Base-by-base conservation (phyloP, 2,329 filamentous ascomycete species). In the Tolypocladium endophyticum region DNA sequence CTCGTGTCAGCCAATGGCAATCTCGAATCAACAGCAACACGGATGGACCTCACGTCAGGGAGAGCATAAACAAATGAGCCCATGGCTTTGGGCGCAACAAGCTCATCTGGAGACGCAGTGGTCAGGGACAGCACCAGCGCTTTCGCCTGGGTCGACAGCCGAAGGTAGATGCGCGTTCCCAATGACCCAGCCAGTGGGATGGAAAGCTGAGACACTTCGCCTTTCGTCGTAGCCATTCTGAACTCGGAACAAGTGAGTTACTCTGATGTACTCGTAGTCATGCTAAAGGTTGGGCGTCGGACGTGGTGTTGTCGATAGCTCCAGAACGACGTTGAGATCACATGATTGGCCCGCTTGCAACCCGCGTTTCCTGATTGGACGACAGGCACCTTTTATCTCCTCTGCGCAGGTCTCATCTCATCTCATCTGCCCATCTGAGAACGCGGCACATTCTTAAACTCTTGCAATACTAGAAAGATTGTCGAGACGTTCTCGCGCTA, bases 1-100 rank as follows among this genome's bases (percentile, higher is more conserved):
- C 35, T 55, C 60, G 28, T 38, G 28, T 39, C 54, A 56, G 23
- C 20, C 20, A 20, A 7, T n/a, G 20, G 36, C 9, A 36, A 6
- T 7, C 20, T 41, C 52, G 33, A 28, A 52, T 23, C 5, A 4
- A 33, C 18, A 11, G 7, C 11, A 20, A 14, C 12, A 20, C 23
- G 23, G 20, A 54, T 50, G 50, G 25, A 25, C 30, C 59, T 33
- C 33, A 96, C 94, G 76, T 96, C 89, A 20, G 94, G 93, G 72
- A 99, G 84, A 3, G 92, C 90, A 71, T 96, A 97, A 54, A 97
- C 90, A 70, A 97, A 93, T 56, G 91, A 96, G 3, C 94, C 93
- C 74, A 97, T 81, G 56, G 82, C 77, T 47, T 82, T 76, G 9
- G 79, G 71, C 11, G 73, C 70, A 16, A 76, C 76, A n/a, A 73